A percentile compares a stretch with the other conserved stretches of the same genome.
These are phyloP conservation scores for Apiotrichum akiyoshidainum DNA, from an alignment of 1,284 basidiomycete genomes.

Conservation along the genomic window DNA sequence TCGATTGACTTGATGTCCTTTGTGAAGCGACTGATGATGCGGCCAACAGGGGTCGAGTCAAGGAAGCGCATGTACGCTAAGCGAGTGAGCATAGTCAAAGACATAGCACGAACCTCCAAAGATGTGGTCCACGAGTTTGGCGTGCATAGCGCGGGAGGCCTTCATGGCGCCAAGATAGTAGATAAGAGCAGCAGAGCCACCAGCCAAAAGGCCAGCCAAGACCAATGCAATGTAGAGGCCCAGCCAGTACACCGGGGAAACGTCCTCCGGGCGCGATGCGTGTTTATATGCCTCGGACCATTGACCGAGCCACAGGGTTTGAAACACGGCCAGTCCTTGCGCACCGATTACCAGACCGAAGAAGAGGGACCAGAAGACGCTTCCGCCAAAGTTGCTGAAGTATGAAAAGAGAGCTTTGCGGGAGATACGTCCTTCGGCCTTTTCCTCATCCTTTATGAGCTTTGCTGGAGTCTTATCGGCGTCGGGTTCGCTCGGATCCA, in stretches of 20 bases:
- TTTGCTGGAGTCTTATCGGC: constrained; percentile 31
- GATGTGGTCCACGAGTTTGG: constrained; percentile 58
- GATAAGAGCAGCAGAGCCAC: constrained; percentile 43
- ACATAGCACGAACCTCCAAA: constrained; percentile 45
- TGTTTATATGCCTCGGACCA: constrained; percentile 60
- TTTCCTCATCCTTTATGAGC: constrained; percentile 61
- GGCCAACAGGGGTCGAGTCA: constrained; percentile 60
- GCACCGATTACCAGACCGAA: constrained; percentile 36
- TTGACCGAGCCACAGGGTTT: constrained; percentile 61
- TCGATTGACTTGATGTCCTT: constrained; percentile 57
- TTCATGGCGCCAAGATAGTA: constrained; percentile 53
- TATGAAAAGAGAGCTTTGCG: constrained; percentile 51
- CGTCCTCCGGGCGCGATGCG: constrained; percentile 31
- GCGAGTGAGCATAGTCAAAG: background rate
- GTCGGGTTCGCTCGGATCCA: constrained; percentile 31
- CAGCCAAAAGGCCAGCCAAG: constrained; percentile 28
- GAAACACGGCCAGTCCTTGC: constrained; percentile 48
- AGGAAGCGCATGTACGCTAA: constrained; percentile 59
- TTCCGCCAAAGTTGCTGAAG: constrained; percentile 51
- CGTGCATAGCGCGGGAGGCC: constrained; percentile 61
- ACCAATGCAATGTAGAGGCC: constrained; percentile 54
- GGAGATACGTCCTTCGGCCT: constrained; percentile 58
- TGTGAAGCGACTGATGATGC: constrained; percentile 61
- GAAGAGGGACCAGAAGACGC: constrained; percentile 50
- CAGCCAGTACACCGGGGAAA: constrained; percentile 53